Conservation (phyloP, 2,329 filamentous ascomycete species). For the Elsinoe australis region DNA sequence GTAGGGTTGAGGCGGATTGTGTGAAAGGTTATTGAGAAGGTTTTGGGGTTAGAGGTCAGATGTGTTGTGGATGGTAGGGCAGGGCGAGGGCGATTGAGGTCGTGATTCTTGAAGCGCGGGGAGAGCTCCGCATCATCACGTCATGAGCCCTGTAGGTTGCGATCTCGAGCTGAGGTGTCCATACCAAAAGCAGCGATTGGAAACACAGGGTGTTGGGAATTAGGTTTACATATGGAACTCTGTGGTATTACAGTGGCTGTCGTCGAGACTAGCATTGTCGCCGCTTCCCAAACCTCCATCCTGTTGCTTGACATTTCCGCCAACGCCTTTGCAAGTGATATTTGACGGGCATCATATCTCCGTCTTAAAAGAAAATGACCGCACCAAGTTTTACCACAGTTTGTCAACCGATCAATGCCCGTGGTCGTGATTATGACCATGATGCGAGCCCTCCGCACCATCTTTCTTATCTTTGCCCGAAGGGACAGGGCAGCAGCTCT, state of each 20-base stretch:
- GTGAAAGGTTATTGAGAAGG: not conserved
- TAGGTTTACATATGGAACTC: not conserved
- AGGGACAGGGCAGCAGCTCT: conserved; percentile 35
- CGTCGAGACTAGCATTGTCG: too few relatives aligned
- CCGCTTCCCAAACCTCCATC: too few relatives aligned
- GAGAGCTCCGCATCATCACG: conserved; percentile 5
- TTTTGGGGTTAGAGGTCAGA: not conserved
- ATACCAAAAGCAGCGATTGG: not conserved
- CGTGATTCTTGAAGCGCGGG: too few relatives aligned
- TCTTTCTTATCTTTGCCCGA: conserved; percentile 19
- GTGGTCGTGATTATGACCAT: conserved; percentile 34
- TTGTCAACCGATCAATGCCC: not conserved
- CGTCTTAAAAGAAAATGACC: too few relatives aligned
- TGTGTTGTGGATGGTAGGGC: not conserved
- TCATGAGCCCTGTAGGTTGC: conserved; percentile 8
- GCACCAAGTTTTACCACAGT: not conserved
- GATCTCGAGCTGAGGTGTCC: not conserved
- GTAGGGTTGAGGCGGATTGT: too few relatives aligned
- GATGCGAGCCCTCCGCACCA: conserved; percentile 20
- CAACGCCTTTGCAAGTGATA: too few relatives aligned
- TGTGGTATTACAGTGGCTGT: too few relatives aligned
- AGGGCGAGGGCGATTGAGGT: too few relatives aligned
- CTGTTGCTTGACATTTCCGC: too few relatives aligned
- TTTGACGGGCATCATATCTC: too few relatives aligned
- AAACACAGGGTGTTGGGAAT: too few relatives aligned